A percentile compares a stretch with the other conserved stretches of the same genome.
Evolutionary conservation across 495 filamentous ascomycete genomes (phyloP).

Genomic region (Tetracladium setigerum): DNA sequence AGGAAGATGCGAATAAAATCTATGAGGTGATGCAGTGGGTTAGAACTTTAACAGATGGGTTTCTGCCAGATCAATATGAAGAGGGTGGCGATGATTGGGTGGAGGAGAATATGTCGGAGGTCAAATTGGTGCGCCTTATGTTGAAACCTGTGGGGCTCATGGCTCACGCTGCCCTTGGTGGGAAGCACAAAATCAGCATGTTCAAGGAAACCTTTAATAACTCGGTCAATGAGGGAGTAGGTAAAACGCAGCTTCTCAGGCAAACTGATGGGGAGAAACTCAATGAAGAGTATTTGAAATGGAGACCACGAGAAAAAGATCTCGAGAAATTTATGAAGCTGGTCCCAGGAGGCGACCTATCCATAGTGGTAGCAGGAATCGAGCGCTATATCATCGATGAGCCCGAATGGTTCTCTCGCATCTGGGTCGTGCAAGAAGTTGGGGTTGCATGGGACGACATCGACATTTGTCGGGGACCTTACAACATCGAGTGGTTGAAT

Average conservation of each 20-base stretch:
- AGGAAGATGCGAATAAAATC: conserved; percentile 5
- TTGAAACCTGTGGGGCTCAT: not conserved
- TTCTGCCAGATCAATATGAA: not conserved
- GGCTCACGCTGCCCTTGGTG: not conserved
- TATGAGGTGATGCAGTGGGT: not conserved
- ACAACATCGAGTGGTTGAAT: not conserved
- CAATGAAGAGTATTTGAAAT: not conserved
- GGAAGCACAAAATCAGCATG: not conserved
- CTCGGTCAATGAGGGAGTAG: not conserved
- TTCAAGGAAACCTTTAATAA: not conserved
- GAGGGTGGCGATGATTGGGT: too few relatives aligned
- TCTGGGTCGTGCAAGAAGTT: conserved; percentile 11
- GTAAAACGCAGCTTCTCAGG: not conserved
- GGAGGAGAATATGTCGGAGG: not conserved
- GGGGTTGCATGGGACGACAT: not conserved
- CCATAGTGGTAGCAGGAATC: not conserved
- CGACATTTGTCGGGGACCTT: not conserved
- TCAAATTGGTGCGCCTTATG: not conserved
- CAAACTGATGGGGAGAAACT: not conserved
- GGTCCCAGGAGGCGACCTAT: not conserved
- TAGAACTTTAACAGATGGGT: not conserved
- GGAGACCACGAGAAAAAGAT: not conserved
- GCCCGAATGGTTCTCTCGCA: conserved; percentile 1
- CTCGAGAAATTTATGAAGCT: not conserved
- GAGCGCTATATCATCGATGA: not conserved